phyloP scores from a whole-genome alignment of 2,329 filamentous ascomycete species.

The Piedraia hortae region DNA sequence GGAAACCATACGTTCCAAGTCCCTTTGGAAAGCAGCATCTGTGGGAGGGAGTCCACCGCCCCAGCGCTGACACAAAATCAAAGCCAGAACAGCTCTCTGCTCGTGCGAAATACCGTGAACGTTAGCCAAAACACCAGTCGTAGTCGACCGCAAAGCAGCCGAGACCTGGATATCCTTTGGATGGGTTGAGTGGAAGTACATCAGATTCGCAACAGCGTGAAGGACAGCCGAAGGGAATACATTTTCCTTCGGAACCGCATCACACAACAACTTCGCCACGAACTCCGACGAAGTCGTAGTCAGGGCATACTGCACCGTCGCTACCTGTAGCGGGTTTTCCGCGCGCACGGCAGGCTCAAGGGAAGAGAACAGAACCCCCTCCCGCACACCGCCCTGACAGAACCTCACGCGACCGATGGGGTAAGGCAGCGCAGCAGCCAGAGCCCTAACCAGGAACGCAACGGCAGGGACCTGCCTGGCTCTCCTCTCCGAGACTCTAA shows the following conservation, averaged over 20 bases:
- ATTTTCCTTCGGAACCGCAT: slow-evolving; percentile 19
- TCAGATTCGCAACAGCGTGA: slow-evolving; percentile 29
- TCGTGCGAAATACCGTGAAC: slow-evolving; percentile 49
- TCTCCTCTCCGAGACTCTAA: slow-evolving; percentile 54
- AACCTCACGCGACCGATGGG: slow-evolving; percentile 49
- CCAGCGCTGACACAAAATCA: slow-evolving; percentile 50
- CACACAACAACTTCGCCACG: slow-evolving; percentile 22
- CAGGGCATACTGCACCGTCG: slow-evolving; percentile 27
- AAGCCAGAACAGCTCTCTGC: slow-evolving; percentile 39
- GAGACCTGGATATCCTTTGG: slow-evolving; percentile 27
- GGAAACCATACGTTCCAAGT: slow-evolving; percentile 24
- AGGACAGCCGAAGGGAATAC: slow-evolving; percentile 20
- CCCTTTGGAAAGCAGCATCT: slow-evolving; percentile 26
- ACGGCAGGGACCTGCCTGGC: slow-evolving; percentile 66
- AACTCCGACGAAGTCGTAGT: slow-evolving; percentile 17
- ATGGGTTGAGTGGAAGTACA: slow-evolving; percentile 21
- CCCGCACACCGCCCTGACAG: slow-evolving; percentile 65
- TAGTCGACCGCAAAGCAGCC: slow-evolving; percentile 43
- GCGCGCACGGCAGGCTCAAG: slow-evolving; percentile 32
- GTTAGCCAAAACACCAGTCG: slow-evolving; percentile 36
- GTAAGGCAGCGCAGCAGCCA: slow-evolving; percentile 41
- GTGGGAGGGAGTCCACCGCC: slow-evolving; percentile 33
- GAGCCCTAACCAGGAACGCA: slow-evolving; percentile 47
- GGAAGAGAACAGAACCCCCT: slow-evolving; percentile 52
- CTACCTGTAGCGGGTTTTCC: slow-evolving; percentile 37